Conservation (phyloP, 2,329 filamentous ascomycete species). For the Beauveria varroae region DNA sequence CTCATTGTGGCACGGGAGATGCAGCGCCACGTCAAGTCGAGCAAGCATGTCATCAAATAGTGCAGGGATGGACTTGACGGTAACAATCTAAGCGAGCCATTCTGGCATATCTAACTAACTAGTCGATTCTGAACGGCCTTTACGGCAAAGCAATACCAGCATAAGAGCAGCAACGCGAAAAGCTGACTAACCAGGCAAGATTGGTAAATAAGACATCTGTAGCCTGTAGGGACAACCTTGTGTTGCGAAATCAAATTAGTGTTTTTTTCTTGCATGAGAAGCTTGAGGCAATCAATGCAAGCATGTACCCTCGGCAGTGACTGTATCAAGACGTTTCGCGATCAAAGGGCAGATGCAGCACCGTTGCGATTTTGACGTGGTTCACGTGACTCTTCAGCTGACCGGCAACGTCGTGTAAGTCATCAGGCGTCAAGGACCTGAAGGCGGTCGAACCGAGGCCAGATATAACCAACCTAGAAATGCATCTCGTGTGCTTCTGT, state of each 20-base stretch:
- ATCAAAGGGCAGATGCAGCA: not conserved
- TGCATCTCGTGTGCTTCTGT: not conserved
- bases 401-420: slow-evolving; percentile 10
- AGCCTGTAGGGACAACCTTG: not conserved
- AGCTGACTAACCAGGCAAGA: not conserved
- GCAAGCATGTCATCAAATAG: not conserved
- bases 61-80: not conserved
- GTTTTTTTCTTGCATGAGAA: not conserved
- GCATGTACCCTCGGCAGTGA: not conserved
- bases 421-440: not conserved
- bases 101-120: not conserved
- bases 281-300: not conserved
- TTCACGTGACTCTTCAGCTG: not conserved
- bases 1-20: not conserved
- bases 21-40: not conserved
- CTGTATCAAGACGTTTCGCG: not conserved
- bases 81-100: not conserved
- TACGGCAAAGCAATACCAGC: not conserved
- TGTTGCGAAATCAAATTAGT: not conserved
- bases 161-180: not conserved
- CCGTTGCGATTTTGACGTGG: not conserved
- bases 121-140: not conserved
- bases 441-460: not conserved
- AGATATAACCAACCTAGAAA: not conserved
- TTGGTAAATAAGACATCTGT: not conserved